phyloP scores from a whole-genome alignment of 108 stramenopile species.

The Cyclotella cryptica region DNA sequence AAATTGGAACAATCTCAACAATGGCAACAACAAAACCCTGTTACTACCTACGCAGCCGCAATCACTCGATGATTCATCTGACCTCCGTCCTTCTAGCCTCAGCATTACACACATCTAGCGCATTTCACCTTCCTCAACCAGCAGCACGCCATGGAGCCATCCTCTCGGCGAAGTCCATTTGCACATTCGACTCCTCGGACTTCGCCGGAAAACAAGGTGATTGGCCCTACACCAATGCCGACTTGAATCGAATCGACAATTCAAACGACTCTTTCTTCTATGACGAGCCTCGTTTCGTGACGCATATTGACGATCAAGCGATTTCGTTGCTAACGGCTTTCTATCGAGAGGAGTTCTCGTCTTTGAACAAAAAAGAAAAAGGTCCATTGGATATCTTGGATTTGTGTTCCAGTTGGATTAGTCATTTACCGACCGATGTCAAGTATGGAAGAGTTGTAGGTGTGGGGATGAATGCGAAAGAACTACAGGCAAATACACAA shows the following conservation, averaged over 20 bases:
- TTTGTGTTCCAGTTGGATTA: conserved; percentile 80
- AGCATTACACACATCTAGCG: too few species aligned
- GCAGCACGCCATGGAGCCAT: background rate
- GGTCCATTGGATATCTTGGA: conserved; percentile 66
- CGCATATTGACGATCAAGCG: conserved; percentile 71
- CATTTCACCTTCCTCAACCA: too few species aligned
- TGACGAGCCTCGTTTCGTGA: conserved; percentile 71
- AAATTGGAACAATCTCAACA: too few species aligned
- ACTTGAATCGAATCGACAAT: conserved; percentile 71
- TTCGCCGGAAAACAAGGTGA: conserved; percentile 60
- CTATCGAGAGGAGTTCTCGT: conserved; percentile 59
- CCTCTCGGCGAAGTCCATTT: conserved; percentile 53
- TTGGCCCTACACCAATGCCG: conserved; percentile 63
- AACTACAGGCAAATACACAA: conserved; percentile 67
- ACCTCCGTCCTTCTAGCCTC: too few species aligned
- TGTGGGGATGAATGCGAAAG: conserved; percentile 79
- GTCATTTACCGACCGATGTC: conserved; percentile 59
- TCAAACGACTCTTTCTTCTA: conserved; percentile 70
- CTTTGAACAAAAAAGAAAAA: conserved; percentile 34
- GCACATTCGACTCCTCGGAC: conserved; percentile 65
- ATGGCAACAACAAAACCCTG: too few species aligned
- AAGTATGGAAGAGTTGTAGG: conserved; percentile 64
- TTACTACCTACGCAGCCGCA: too few species aligned
- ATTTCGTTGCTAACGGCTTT: conserved; percentile 61
- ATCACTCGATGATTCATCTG: too few species aligned